Conservation (phyloP, 2,329 filamentous ascomycete species). For the Plenodomus lindquistii region DNA sequence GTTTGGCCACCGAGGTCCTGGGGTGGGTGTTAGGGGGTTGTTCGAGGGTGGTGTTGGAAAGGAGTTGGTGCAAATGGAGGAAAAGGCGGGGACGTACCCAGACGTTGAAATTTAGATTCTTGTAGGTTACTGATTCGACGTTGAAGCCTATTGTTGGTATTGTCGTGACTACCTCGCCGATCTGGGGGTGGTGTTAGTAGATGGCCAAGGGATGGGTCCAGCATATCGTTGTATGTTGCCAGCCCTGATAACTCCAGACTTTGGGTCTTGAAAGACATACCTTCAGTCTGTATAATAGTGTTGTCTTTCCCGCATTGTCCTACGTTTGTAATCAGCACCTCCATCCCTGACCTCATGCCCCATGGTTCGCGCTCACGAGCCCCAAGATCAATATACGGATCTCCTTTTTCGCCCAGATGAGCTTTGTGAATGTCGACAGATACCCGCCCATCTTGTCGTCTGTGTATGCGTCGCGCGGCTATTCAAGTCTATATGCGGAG, state of each 20-base stretch:
- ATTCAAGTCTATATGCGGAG: conserved; percentile 14
- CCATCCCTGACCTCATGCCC: not conserved
- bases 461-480: conserved; percentile 14
- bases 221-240: not conserved
- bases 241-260: not conserved
- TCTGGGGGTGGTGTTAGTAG: conserved; percentile 57
- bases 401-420: conserved; percentile 87
- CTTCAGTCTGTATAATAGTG: conserved; percentile 93
- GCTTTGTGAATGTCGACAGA: conserved; percentile 33
- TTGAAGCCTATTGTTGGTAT: conserved; percentile 99
- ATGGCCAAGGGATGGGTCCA: too few species aligned
- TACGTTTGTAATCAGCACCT: conserved; percentile 49
- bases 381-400: conserved; percentile 94
- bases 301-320: conserved; percentile 99
- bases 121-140: conserved; percentile 97
- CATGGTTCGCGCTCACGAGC: conserved; percentile 62
- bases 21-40: not conserved
- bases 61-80: not conserved
- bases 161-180: conserved; percentile 97
- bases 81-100: conserved; percentile 66
- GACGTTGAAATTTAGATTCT: conserved; percentile 98
- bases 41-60: not conserved
- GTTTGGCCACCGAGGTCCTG: conserved; percentile 95
- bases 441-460: conserved; percentile 38
- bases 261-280: conserved; percentile 51